Percentiles rank a stretch among this genome's conserved stretches.
Conservation (phyloP, 768 basidiomycete genomes). For the Suillus subalutaceus region DNA sequence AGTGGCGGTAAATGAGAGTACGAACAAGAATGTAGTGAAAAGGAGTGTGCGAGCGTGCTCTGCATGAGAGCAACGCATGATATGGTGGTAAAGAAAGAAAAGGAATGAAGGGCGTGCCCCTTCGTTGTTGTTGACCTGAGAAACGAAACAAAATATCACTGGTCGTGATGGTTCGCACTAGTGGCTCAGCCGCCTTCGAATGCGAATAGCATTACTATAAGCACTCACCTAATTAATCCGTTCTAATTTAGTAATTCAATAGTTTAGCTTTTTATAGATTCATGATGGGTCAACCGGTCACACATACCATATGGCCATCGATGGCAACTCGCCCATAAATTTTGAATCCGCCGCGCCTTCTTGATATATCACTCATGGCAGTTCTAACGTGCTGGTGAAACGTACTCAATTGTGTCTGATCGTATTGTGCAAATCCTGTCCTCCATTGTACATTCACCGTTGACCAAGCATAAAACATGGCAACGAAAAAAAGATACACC, state of each 20-base stretch:
- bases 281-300: background rate
- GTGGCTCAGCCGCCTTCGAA: background rate
- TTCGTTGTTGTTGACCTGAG: background rate
- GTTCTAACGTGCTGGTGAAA: too few species aligned
- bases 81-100: background rate
- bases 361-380: too few species aligned
- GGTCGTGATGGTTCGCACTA: background rate
- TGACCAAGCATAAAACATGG: background rate
- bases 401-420: background rate
- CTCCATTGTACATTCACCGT: background rate
- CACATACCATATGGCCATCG: background rate
- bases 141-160: background rate
- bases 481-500: background rate
- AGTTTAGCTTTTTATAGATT: background rate
- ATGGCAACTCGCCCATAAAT: background rate
- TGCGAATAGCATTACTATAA: background rate
- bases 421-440: background rate
- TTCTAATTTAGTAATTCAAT: background rate
- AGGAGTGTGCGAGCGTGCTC: slow-evolving; percentile 14
- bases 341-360: background rate
- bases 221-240: background rate
- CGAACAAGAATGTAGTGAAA: slow-evolving; percentile 15
- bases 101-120: background rate
- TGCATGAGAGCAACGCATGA: slow-evolving; percentile 5
- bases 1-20: slow-evolving; percentile 12